Conservation (phyloP, 1,139 yeast genomes). For the Candida buenavistaensis region DNA sequence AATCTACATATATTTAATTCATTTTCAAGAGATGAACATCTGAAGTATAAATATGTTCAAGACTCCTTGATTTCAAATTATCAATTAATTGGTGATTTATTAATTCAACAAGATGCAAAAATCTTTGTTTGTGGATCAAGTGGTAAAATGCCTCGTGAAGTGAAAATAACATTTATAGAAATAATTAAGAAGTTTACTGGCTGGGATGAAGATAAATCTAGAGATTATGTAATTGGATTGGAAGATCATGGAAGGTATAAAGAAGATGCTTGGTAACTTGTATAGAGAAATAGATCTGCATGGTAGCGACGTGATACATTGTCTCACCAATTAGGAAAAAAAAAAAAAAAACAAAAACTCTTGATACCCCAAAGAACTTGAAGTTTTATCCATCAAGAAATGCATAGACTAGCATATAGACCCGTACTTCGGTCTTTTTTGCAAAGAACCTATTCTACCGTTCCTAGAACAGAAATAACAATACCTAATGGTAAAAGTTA, state of each 20-base stretch:
- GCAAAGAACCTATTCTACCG: slow-evolving; percentile 12
- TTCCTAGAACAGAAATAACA: slow-evolving; percentile 25
- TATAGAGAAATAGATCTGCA: too few relatives aligned
- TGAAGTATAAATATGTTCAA: slow-evolving; percentile 64
- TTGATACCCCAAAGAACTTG: too few relatives aligned
- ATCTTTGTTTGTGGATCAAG: slow-evolving; percentile 89
- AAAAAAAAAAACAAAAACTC: too few relatives aligned
- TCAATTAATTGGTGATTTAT: slow-evolving; percentile 47
- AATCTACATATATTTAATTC: slow-evolving; percentile 49
- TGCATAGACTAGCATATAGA: slow-evolving; percentile 4
- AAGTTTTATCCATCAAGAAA: not conserved
- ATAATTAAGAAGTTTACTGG: slow-evolving; percentile 48
- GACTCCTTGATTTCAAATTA: slow-evolving; percentile 58
- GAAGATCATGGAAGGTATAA: slow-evolving; percentile 70
- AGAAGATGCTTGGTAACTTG: slow-evolving; percentile 84
- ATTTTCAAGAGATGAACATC: slow-evolving; percentile 58
- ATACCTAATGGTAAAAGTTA: slow-evolving; percentile 53
- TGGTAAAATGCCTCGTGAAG: slow-evolving; percentile 94
- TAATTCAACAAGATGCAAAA: slow-evolving; percentile 55
- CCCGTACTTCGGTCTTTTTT: slow-evolving; percentile 1
- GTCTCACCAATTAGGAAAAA: too few relatives aligned
- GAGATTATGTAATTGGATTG: slow-evolving; percentile 51
- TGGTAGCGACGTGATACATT: too few relatives aligned
- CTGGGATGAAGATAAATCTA: slow-evolving; percentile 47
- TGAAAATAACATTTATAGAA: slow-evolving; percentile 70